A percentile compares a stretch with the other conserved stretches of the same genome.
These are phyloP conservation scores for Penicillium glabrum DNA, from an alignment of 2,329 filamentous ascomycete genomes.

Conservation along the genomic window DNA sequence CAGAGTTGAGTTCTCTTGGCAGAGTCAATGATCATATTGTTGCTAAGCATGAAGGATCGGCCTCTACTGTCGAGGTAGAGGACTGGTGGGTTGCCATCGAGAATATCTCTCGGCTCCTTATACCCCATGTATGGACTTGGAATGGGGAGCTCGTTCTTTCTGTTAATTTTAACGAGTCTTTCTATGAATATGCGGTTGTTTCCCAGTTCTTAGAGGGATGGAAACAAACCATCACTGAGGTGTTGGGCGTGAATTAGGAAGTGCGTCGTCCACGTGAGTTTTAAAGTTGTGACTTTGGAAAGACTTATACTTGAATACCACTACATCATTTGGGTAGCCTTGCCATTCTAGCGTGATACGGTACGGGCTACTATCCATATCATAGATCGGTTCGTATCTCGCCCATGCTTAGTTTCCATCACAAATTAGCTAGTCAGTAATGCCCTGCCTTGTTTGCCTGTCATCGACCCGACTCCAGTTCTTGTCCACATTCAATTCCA, in stretches of 20 bases:
- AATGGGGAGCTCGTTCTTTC: neutral
- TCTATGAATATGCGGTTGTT: neutral
- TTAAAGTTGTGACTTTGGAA: neutral
- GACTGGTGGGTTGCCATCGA: neutral
- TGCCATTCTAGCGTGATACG: too few species aligned
- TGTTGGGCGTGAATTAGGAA: neutral
- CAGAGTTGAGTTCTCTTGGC: too few species aligned
- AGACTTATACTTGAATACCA: neutral
- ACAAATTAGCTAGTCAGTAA: too few species aligned
- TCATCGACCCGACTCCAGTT: neutral
- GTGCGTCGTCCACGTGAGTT: neutral
- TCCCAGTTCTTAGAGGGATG: neutral
- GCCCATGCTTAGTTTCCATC: too few species aligned
- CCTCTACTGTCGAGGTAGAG: neutral
- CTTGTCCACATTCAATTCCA: too few species aligned
- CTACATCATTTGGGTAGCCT: too few species aligned
- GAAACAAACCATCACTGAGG: neutral
- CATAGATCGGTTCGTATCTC: too few species aligned
- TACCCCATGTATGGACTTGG: neutral
- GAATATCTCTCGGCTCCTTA: neutral
- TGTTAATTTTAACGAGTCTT: neutral
- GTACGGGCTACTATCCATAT: too few species aligned
- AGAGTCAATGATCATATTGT: too few species aligned
- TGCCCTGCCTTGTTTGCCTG: too few species aligned
- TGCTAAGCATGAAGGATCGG: too few species aligned